A percentile compares a stretch with the other conserved stretches of the same genome.
phyloP scores from a whole-genome alignment of 2,329 filamentous ascomycete species.

The Penicillium sp. region DNA sequence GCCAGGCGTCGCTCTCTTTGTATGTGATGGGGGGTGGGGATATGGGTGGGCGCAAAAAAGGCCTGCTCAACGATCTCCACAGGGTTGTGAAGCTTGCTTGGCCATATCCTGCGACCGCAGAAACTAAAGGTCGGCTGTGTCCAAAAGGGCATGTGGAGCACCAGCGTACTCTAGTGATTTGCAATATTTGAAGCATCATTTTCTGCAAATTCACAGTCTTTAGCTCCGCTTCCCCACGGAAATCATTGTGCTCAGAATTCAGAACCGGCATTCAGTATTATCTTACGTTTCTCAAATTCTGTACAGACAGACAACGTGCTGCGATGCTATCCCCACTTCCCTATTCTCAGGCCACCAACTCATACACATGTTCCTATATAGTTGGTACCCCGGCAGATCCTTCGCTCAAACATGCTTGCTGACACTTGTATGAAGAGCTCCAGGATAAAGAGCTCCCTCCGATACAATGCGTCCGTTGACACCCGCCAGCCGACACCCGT shows the following conservation, averaged over 20 bases:
- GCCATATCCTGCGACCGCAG: neutral
- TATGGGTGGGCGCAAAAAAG: no score
- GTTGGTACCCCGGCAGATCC: neutral
- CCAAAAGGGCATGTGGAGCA: neutral
- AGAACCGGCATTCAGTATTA: neutral
- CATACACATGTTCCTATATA: neutral
- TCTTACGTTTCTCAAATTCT: neutral
- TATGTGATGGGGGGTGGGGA: no score
- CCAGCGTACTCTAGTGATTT: neutral
- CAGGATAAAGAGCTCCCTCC: neutral
- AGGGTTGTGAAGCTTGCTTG: neutral
- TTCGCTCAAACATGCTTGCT: neutral
- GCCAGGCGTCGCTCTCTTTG: no score
- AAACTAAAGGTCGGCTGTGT: neutral
- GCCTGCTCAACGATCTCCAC: no score
- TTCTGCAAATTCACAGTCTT: neutral
- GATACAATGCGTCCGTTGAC: neutral
- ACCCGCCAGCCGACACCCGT: neutral
- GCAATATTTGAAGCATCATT: neutral
- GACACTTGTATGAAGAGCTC: neutral
- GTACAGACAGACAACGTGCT: neutral
- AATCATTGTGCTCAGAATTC: neutral
- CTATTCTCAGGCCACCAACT: neutral
- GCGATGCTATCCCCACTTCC: neutral
- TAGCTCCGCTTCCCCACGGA: neutral